Conservation (phyloP, 2,329 filamentous ascomycete species). For the Xylaria sp. region DNA sequence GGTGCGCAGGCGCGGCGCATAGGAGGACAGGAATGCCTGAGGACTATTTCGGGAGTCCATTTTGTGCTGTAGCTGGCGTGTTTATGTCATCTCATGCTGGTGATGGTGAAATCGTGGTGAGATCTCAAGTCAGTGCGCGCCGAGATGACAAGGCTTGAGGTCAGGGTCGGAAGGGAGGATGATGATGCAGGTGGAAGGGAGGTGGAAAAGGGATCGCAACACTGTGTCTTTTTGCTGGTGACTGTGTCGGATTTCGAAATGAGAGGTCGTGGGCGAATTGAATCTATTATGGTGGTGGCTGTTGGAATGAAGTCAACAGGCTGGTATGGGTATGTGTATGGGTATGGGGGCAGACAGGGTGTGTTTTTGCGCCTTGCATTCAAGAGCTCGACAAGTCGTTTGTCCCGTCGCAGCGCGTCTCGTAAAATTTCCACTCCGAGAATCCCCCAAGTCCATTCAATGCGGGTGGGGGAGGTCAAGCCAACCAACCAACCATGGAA, state of each 20-base stretch:
- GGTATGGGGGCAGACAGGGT: neutral
- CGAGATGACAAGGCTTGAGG: neutral
- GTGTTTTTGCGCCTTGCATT: neutral
- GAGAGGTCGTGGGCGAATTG: neutral
- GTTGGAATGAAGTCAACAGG: neutral
- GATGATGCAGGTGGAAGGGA: neutral
- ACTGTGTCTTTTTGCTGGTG: neutral
- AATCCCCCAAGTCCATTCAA: neutral
- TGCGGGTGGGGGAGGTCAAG: too few species aligned
- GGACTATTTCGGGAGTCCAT: constrained; percentile 61
- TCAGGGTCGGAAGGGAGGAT: neutral
- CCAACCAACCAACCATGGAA: neutral
- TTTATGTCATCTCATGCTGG: constrained; percentile 23
- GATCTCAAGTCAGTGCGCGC: constrained; percentile 1
- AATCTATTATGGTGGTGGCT: neutral
- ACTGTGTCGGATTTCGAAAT: neutral
- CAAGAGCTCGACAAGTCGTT: neutral
- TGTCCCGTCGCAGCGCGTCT: neutral
- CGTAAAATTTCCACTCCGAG: constrained; percentile 1
- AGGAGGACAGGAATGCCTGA: constrained; percentile 88
- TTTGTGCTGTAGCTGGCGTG: constrained; percentile 10
- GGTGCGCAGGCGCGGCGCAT: constrained; percentile 84
- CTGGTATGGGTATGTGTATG: neutral
- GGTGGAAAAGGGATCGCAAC: neutral
- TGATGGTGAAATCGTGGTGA: neutral